Evolutionary conservation across 2,329 filamentous ascomycete genomes (phyloP).

Genomic region (Diplodia scrobiculata): DNA sequence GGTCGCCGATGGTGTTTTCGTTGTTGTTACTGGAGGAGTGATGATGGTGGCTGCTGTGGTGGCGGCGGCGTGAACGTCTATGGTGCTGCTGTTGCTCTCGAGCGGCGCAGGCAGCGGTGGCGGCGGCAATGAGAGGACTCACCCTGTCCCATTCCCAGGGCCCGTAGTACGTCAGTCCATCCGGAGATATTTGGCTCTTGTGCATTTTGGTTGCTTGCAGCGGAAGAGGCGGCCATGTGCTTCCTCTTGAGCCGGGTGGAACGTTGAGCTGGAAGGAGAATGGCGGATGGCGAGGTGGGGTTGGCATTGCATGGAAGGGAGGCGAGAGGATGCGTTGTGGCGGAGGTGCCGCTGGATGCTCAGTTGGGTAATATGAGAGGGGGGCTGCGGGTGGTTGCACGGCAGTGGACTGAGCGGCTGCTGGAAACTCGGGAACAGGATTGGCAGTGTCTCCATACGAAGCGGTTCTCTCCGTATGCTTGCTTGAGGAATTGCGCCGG

Average conservation of each 20-base stretch:
- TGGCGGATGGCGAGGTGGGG: constrained; percentile 6
- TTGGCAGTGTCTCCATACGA: neutral
- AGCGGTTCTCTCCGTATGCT: neutral
- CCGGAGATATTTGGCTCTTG: constrained; percentile 33
- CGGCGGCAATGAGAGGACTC: constrained; percentile 36
- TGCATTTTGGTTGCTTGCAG: constrained; percentile 20
- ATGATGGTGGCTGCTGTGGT: neutral
- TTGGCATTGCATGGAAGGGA: neutral
- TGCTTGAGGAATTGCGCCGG: neutral
- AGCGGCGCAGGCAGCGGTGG: neutral
- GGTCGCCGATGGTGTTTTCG: neutral
- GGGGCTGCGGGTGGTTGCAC: neutral
- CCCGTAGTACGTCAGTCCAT: constrained; percentile 53
- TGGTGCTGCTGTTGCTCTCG: neutral
- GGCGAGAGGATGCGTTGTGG: neutral
- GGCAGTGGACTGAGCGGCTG: neutral
- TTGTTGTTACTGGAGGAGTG: too few relatives aligned
- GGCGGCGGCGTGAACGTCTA: neutral
- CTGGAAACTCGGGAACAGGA: neutral
- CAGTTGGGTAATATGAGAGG: neutral
- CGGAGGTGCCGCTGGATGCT: neutral
- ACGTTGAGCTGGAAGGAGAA: constrained; percentile 7
- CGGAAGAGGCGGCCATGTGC: neutral
- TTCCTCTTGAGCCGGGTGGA: neutral
- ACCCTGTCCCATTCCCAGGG: constrained; percentile 53